phyloP scores from a whole-genome alignment of 2,329 filamentous ascomycete species.

The Paecilomyces sp. region DNA sequence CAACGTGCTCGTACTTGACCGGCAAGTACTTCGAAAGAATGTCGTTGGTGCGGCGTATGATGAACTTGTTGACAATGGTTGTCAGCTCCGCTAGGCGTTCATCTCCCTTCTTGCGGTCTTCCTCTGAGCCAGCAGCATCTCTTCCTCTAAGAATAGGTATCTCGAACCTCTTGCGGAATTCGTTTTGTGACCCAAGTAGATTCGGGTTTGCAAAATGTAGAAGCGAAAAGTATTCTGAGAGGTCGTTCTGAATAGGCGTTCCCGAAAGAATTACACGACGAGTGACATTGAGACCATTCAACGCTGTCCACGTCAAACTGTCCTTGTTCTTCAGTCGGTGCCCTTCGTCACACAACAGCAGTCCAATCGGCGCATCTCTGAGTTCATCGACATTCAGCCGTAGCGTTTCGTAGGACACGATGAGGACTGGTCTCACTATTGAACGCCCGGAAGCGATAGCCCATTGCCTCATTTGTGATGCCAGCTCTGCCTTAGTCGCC shows the following conservation, averaged over 20 bases:
- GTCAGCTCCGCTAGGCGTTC: slow-evolving; percentile 76
- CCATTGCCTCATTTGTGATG: slow-evolving; percentile 87
- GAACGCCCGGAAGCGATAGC: slow-evolving; percentile 83
- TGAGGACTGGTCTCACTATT: slow-evolving; percentile 86
- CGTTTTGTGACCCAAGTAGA: slow-evolving; percentile 76
- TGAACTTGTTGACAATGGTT: slow-evolving; percentile 89
- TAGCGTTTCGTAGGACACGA: slow-evolving; percentile 95
- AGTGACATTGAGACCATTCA: slow-evolving; percentile 85
- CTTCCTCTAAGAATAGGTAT: slow-evolving; percentile 85
- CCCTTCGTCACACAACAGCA: slow-evolving; percentile 93
- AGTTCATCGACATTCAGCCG: slow-evolving; percentile 86
- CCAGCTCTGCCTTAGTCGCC: slow-evolving; percentile 88
- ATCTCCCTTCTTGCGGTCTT: slow-evolving; percentile 74
- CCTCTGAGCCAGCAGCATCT: slow-evolving; percentile 81
- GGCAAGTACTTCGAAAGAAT: slow-evolving; percentile 96
- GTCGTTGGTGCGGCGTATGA: slow-evolving; percentile 95
- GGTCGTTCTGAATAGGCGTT: slow-evolving; percentile 94
- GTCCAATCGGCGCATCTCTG: slow-evolving; percentile 79
- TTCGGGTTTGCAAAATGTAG: slow-evolving; percentile 96
- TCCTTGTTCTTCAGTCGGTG: slow-evolving; percentile 96
- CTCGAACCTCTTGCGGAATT: slow-evolving; percentile 92
- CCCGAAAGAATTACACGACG: slow-evolving; percentile 91
- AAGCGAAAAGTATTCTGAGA: slow-evolving; percentile 95
- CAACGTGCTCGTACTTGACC: slow-evolving; percentile 97
- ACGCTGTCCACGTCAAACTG: slow-evolving; percentile 84